These are phyloP conservation scores for Scalesia atractyloides DNA, from an alignment of 129 eudicot genomes.

Conservation along the genomic window DNA sequence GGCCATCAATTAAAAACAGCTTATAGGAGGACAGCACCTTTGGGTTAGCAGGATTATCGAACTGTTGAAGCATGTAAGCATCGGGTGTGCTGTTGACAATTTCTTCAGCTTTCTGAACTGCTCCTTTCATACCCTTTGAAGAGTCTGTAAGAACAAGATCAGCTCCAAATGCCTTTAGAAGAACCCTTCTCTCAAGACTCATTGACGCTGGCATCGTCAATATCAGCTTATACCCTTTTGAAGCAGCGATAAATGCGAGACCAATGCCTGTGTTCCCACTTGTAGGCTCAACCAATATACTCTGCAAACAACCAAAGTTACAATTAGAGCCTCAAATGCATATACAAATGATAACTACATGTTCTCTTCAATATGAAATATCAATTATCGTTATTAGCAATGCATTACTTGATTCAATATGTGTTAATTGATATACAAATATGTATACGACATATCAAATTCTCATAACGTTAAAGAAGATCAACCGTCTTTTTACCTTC, in stretches of 20 bases:
- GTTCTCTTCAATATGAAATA: neutral
- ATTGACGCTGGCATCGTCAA: constrained; percentile 98
- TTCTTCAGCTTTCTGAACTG: constrained; percentile 93
- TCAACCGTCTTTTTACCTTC: constrained; percentile 52
- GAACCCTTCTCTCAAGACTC: constrained; percentile 99
- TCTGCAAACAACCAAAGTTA: constrained; percentile 44
- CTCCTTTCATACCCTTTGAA: constrained; percentile 98
- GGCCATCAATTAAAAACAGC: neutral
- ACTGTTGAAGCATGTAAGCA: constrained; percentile 97
- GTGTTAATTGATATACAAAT: neutral
- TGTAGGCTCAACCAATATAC: constrained; percentile 95
- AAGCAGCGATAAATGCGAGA: constrained; percentile 97
- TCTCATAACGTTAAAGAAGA: constrained; percentile 1
- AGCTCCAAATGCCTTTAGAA: constrained; percentile 96
- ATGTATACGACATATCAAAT: neutral
- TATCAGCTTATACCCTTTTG: constrained; percentile 92
- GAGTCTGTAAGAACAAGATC: constrained; percentile 93
- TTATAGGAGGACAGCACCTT: constrained; percentile 49
- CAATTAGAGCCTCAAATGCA: neutral
- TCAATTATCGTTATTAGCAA: neutral
- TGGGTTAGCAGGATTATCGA: constrained; percentile 99
- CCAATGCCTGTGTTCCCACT: constrained; percentile 99
- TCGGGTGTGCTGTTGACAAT: constrained; percentile 78
- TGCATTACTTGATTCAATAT: neutral
- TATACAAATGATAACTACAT: constrained; percentile 15